Evolutionary conservation across 148 eudicot genomes (phyloP).

Genomic region (Vaccinium macrocarpon): DNA sequence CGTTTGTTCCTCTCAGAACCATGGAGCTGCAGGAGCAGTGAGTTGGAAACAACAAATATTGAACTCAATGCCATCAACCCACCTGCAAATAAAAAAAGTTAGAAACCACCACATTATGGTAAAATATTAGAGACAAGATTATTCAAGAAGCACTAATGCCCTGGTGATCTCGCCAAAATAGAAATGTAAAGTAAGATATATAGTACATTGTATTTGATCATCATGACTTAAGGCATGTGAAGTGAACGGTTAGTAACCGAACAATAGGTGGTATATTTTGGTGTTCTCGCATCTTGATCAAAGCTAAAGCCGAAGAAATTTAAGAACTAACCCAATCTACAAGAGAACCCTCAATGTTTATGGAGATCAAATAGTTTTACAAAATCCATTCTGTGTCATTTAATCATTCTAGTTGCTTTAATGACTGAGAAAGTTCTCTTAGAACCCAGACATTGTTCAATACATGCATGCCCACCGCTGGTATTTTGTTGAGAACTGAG

Average conservation of each 20-base stretch:
- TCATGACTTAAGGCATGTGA: background rate
- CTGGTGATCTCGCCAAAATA: background rate
- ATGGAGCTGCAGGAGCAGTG: constrained; percentile 78
- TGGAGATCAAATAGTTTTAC: background rate
- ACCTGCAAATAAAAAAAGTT: constrained; percentile 39
- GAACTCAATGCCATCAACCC: constrained; percentile 95
- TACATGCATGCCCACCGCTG: background rate
- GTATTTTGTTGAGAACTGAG: background rate
- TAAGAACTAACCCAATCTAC: background rate
- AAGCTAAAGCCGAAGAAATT: background rate
- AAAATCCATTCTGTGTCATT: background rate
- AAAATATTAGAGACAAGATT: background rate
- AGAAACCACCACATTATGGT: background rate
- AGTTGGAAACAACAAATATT: constrained; percentile 78
- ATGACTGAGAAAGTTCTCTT: background rate
- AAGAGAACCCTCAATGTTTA: background rate
- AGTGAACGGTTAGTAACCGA: background rate
- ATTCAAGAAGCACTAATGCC: background rate
- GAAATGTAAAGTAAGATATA: background rate
- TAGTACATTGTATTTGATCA: background rate
- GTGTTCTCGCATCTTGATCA: background rate
- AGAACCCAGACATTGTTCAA: background rate
- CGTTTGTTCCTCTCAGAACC: constrained; percentile 42
- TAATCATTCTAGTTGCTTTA: background rate
- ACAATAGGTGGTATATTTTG: background rate